phyloP scores from a whole-genome alignment of 345 rosid genomes.

The Balakata baccata region DNA sequence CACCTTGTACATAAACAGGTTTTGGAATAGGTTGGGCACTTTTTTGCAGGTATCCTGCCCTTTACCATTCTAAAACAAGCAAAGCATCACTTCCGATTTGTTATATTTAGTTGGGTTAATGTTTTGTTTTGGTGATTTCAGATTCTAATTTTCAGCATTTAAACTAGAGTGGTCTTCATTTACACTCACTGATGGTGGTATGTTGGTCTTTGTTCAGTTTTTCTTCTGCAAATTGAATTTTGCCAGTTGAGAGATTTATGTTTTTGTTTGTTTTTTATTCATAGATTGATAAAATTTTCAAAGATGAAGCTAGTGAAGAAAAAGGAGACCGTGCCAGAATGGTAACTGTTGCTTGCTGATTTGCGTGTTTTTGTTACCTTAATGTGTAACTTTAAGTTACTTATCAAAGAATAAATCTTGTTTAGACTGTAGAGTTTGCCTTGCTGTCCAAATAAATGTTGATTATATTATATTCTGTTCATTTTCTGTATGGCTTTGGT shows the following conservation, averaged over 20 bases:
- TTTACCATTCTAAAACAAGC: no score
- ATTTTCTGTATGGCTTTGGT: neutral
- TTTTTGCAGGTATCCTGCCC: no score
- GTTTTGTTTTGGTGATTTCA: no score
- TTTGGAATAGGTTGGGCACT: no score
- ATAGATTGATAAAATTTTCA: constrained; percentile 67
- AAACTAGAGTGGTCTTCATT: neutral
- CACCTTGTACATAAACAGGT: no score
- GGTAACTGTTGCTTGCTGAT: constrained; percentile 45
- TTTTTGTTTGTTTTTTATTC: constrained; percentile 2
- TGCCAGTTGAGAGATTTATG: neutral
- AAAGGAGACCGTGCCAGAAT: constrained; percentile 95
- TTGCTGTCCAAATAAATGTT: neutral
- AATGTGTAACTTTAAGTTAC: neutral
- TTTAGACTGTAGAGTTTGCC: neutral
- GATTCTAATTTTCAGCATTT: no score
- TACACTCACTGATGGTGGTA: constrained; percentile 15
- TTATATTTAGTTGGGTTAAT: no score
- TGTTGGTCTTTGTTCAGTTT: neutral
- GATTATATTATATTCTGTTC: neutral
- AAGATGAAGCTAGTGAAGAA: constrained; percentile 93
- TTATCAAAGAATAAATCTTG: neutral
- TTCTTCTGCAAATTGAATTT: neutral
- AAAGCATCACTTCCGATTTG: no score
- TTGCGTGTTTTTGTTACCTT: neutral